Evolutionary conservation across 148 eudicot genomes (phyloP).

Genomic region (Spergularia marina): DNA sequence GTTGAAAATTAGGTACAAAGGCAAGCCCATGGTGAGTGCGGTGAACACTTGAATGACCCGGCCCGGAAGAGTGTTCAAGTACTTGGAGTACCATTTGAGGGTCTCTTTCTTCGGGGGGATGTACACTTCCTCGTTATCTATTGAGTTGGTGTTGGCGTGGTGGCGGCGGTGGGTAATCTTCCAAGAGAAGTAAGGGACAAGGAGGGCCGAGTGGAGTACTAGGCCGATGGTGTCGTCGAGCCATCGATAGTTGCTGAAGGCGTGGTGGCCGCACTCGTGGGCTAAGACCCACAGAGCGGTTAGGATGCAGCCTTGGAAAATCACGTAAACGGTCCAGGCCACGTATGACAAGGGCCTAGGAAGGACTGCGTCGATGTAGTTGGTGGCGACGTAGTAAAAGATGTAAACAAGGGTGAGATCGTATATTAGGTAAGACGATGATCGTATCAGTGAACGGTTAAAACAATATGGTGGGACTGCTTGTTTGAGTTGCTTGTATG

Average conservation of each 20-base stretch:
- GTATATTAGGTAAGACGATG: slow-evolving; percentile 53
- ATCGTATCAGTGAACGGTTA: slow-evolving; percentile 60
- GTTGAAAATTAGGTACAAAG: slow-evolving; percentile 62
- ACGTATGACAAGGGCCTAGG: slow-evolving; percentile 50
- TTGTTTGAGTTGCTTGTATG: slow-evolving; percentile 60
- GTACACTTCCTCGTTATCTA: slow-evolving; percentile 78
- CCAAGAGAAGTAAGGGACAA: slow-evolving; percentile 84
- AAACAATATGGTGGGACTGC: slow-evolving; percentile 86
- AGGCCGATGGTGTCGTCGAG: slow-evolving; percentile 65
- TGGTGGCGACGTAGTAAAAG: slow-evolving; percentile 58
- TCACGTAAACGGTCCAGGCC: slow-evolving; percentile 62
- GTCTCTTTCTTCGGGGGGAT: slow-evolving; percentile 49
- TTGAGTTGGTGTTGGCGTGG: slow-evolving; percentile 78
- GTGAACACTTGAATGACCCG: slow-evolving; percentile 40
- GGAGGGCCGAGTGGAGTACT: slow-evolving; percentile 61
- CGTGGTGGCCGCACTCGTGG: slow-evolving; percentile 39
- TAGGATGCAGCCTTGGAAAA: slow-evolving; percentile 29
- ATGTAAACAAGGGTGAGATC: slow-evolving; percentile 52
- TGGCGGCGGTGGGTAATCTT: slow-evolving; percentile 82
- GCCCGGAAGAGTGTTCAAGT: slow-evolving; percentile 65
- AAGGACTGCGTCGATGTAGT: slow-evolving; percentile 47
- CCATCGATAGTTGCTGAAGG: slow-evolving; percentile 35
- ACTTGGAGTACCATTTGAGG: slow-evolving; percentile 43
- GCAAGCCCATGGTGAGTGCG: slow-evolving; percentile 70
- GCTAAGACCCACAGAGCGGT: slow-evolving; percentile 35